Evolutionary conservation across 78 protist genomes (phyloP), one percentile per base, ranked within the genome.

Genomic region (Tieghemostelium lacteum): DNA sequence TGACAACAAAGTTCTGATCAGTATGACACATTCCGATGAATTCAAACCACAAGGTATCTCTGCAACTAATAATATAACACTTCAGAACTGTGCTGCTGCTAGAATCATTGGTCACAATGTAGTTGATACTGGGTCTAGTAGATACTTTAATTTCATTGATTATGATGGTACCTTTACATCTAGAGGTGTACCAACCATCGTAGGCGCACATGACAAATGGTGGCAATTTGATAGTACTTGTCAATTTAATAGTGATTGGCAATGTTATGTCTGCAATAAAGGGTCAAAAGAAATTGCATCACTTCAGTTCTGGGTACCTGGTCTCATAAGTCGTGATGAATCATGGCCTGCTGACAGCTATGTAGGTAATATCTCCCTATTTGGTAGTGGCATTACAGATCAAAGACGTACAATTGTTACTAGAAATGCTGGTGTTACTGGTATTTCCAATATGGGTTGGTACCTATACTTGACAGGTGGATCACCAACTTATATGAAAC

Each of bases 41-140:
- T 91, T 24, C 50, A 92, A 62, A 52, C 94, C 94, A 22, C 89
- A 91, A 77, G 94, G 92, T 37, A 85, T 85, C 20, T 50, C 69
- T 1, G 64, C 91, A 7, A 22, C 70, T 1, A 31, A 52, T 19
- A 20, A 28, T 7, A 74, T 75, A 22, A 64, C 87, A 0, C 61
- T 75, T 33, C 28, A 31, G 17, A 87, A 87, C 29, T 60, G 58
- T n/a, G 70, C 45, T 2, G 24, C 31, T 4, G 22, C 36, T 1
- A 55, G 42, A 37, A 22, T 0, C 33, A 3, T 75, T 1, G 85
- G 93, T 22, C 77, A 75, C 20, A 34, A 73, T 16, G 52, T 87
- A 19, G 22, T 28, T 3, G 20, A 62, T 26, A 74, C 93, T 42
- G 75, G 58, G 10, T 69, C 70, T 1, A 63, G 75, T 39, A 33